Conservation (phyloP, 2,329 filamentous ascomycete species). For the Botrytis fabae region DNA sequence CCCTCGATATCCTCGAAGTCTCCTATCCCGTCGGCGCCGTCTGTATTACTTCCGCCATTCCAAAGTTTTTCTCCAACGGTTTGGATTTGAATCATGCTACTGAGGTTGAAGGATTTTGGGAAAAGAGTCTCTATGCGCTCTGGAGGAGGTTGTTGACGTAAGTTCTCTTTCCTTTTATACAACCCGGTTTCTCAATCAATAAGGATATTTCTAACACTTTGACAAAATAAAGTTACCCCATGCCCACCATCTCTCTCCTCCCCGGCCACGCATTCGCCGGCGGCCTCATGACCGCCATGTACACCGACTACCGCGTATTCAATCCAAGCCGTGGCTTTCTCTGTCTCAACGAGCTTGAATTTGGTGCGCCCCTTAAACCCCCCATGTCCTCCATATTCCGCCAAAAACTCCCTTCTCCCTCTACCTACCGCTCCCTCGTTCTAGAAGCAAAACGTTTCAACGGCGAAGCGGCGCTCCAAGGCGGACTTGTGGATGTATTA, state of each 20-base stretch:
- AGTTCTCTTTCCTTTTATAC: slow-evolving; percentile 24
- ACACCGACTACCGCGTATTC: slow-evolving; percentile 81
- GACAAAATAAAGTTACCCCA: slow-evolving; percentile 57
- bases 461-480: slow-evolving; percentile 61
- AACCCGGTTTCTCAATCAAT: background rate
- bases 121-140: slow-evolving; percentile 60
- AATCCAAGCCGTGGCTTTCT: slow-evolving; percentile 69
- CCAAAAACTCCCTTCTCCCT: slow-evolving; percentile 58
- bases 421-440: slow-evolving; percentile 62
- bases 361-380: slow-evolving; percentile 72
- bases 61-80: slow-evolving; percentile 82
- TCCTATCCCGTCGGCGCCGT: slow-evolving; percentile 68
- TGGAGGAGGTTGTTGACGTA: slow-evolving; percentile 65
- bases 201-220: background rate
- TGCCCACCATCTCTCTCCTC: slow-evolving; percentile 78
- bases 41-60: slow-evolving; percentile 71
- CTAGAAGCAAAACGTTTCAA: slow-evolving; percentile 72
- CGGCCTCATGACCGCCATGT: slow-evolving; percentile 78
- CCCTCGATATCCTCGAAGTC: slow-evolving; percentile 72
- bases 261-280: slow-evolving; percentile 82
- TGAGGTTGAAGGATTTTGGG: slow-evolving; percentile 60
- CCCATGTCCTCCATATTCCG: slow-evolving; percentile 76
- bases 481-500: slow-evolving; percentile 67
- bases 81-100: slow-evolving; percentile 72
- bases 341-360: slow-evolving; percentile 80